Evolutionary conservation across 495 filamentous ascomycete genomes (phyloP), one percentile per base, ranked within the genome.

Genomic region (Penicillium pancosmium): DNA sequence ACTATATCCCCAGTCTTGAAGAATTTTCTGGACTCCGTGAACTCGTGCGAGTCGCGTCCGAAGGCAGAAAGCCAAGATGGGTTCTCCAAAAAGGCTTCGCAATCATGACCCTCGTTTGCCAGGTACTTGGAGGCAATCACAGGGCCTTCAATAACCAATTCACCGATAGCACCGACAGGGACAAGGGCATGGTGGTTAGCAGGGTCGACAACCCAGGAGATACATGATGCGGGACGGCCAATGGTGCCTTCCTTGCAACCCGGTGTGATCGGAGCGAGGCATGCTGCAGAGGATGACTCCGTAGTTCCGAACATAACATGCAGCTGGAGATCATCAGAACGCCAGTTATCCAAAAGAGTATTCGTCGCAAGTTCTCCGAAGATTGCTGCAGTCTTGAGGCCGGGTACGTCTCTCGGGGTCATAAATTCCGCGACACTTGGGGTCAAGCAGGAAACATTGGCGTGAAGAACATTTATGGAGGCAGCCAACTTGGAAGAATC

Each of bases 81-180:
- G 23, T 78, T 64, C 23, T 77, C 64, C 44, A 88, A 80, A 54
- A 86, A 86, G 1, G 65, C 70, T 4, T 67, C 50, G 13, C 60
- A 64, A 0, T 76, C 70, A 12, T 69, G 71, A 5, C 71, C 67
- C 16, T 72, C 41, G 11, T 80, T 48, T 13, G 21, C 71, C 9
- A 87, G 66, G 56, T 88, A 88, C 0, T 77, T 77, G 0, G 71
- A 63, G 7, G 74, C 79, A 11, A 88, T 67, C 21, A 80, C 70
- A 0, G 84, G 81, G 0, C 86, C 86, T 71, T 88, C 85, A n/a
- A 90, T 73, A 4, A 83, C 62, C 18, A 89, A 63, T 64, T 90
- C 87, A 40, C 87, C 87, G 36, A 85, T 69, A 5, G 72, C 70
- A 16, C 87, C 87, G 10, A 88, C 67, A 0, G 85, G 83, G 25